Base-by-base conservation (phyloP, 169 alveolate species). In the Cryptosporidium andersoni region DNA sequence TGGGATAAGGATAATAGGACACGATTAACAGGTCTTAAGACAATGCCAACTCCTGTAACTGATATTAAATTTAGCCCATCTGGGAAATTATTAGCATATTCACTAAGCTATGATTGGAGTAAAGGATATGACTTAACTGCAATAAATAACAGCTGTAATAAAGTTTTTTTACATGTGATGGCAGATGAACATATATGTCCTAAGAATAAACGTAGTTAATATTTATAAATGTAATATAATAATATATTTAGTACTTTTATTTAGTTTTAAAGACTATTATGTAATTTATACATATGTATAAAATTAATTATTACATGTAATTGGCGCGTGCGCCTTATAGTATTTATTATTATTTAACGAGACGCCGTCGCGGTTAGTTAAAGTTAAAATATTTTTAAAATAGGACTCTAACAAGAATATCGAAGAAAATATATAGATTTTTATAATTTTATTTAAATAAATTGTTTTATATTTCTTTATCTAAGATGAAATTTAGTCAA, bases 1-100 rank as follows among this genome's bases (percentile, higher is more conserved):
- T 96, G 98, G 98, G 98, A 96, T 65, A 97, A 97, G 67, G 82
- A 89, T 52, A 91, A 94, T 66, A 93, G 94, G 80, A 93, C 95
- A 88, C 88, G 97, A 60, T 91, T 96, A 37, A 91, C 90, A 64
- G 88, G 89, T 45, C 92, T 97, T 92, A 74, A 66, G 62, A 92
- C 94, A 39, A 82, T 92, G 66, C 88, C 66, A 37, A 82, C 93
- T 34, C 94, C 96, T 3, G 89, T 95, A 11, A 90, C 97, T n/a
- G 91, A 94, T 45, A 85, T 92, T 42, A 89, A 92, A 51, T 93
- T 92, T 91, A 88, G 91, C 82, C 89, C 82, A 64, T 80, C 89
- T 65, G 97, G 96, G 8, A 88, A 88, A 64, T 80, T 92, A 45
- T 91, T 92, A 12, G 98, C 98, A 39, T 92, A 90, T 67, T 90